Evolutionary conservation across 179 eudicot genomes (phyloP).

Genomic region (Drosera spatulata): DNA sequence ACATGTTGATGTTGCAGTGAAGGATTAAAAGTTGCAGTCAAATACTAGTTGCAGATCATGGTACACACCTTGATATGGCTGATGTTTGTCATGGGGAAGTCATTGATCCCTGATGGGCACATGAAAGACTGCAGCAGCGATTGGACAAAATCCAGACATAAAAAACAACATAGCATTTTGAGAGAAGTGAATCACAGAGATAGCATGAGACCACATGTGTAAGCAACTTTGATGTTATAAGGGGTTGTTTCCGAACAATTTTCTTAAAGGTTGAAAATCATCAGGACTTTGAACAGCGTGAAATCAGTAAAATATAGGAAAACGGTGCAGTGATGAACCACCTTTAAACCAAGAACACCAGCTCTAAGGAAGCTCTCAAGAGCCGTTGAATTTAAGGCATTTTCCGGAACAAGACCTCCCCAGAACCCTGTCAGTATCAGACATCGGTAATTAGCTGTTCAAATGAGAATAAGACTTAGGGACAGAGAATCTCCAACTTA

Average conservation of each 20-base stretch:
- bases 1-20: not conserved
- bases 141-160: not conserved
- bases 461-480: not conserved
- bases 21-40: not conserved
- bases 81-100: constrained; percentile 90
- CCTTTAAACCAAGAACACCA: constrained; percentile 97
- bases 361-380: constrained; percentile 68
- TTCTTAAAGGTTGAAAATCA: not conserved
- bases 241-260: not conserved
- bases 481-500: constrained; percentile 26
- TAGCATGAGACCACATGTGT: no score
- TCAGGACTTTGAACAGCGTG: not conserved
- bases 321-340: constrained; percentile 5
- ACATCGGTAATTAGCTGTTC: not conserved
- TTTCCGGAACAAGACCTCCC: constrained; percentile 97
- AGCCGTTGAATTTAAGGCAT: constrained; percentile 68
- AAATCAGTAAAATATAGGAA: not conserved
- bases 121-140: constrained; percentile 69
- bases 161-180: no score
- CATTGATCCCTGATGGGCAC: constrained; percentile 98
- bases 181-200: no score
- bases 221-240: no score
- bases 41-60: not conserved
- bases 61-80: constrained; percentile 72
- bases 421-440: constrained; percentile 58